Percentiles rank a stretch among this genome's conserved stretches.
These are phyloP conservation scores for Aureobasidium sp. DNA, from an alignment of 2,329 filamentous ascomycete genomes.

Conservation along the genomic window DNA sequence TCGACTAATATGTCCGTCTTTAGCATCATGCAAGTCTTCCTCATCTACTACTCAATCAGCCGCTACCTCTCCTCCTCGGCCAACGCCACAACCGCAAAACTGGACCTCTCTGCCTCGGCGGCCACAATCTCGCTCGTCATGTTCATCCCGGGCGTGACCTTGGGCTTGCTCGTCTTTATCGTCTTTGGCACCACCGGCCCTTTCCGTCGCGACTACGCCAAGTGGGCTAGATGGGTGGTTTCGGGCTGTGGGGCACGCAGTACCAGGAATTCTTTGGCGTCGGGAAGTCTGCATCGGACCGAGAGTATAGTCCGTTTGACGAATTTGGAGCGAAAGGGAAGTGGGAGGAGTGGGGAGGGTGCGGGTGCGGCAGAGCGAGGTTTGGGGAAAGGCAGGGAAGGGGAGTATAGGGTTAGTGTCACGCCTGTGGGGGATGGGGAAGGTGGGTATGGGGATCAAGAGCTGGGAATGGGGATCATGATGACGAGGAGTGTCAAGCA, in stretches of 20 bases:
- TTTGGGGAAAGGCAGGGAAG: not conserved
- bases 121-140: constrained; percentile 15
- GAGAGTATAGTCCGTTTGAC: constrained; percentile 9
- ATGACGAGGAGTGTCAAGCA: constrained; percentile 5
- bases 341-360: not conserved
- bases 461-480: constrained; percentile 4
- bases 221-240: not conserved
- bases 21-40: constrained; percentile 19
- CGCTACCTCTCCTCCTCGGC: constrained; percentile 7
- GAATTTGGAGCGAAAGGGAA: not conserved
- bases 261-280: not conserved
- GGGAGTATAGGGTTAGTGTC: not conserved
- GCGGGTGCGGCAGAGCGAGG: not conserved
- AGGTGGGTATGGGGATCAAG: not conserved
- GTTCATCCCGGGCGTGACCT: constrained; percentile 15
- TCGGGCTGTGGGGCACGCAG: not conserved
- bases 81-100: not conserved
- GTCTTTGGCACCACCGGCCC: constrained; percentile 14
- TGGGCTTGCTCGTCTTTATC: constrained; percentile 8
- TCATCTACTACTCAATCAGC: constrained; percentile 17
- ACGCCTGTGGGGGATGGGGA: not conserved
- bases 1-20: not conserved
- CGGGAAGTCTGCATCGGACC: not conserved
- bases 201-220: constrained; percentile 17
- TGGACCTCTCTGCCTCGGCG: constrained; percentile 16